These are phyloP conservation scores for Reticulascus tulasneorum DNA, from an alignment of 2,329 filamentous ascomycete genomes.

Conservation along the genomic window DNA sequence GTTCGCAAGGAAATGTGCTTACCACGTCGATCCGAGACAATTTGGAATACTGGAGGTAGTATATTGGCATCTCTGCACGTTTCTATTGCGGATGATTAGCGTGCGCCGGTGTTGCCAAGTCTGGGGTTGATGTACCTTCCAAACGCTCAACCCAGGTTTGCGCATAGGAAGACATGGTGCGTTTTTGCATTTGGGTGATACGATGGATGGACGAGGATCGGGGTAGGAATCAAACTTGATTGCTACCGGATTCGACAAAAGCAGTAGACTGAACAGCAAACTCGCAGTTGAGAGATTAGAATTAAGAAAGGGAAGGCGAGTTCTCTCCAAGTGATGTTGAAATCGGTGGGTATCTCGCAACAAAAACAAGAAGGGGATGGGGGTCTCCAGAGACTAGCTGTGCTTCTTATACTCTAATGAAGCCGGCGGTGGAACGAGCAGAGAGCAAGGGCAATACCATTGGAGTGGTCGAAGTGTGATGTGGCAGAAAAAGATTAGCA, in stretches of 20 bases:
- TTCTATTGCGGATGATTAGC: conserved; percentile 34
- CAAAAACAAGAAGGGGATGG: background rate
- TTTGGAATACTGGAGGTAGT: conserved; percentile 58
- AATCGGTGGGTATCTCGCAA: conserved; percentile 2
- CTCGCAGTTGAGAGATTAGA: too few species aligned
- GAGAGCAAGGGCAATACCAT: conserved; percentile 11
- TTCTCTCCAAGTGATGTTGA: background rate
- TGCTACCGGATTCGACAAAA: too few species aligned
- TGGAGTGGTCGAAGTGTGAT: conserved; percentile 12
- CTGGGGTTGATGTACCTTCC: conserved; percentile 38
- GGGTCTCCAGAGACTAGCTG: conserved; percentile 4
- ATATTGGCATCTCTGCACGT: conserved; percentile 53
- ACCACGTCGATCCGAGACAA: conserved; percentile 74
- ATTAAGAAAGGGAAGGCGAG: too few species aligned
- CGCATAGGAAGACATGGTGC: conserved; percentile 11
- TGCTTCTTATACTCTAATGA: conserved; percentile 13
- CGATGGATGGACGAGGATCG: too few species aligned
- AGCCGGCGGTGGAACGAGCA: conserved; percentile 7
- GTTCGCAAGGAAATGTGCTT: conserved; percentile 21
- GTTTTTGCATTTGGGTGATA: too few species aligned
- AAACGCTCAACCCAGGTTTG: conserved; percentile 53
- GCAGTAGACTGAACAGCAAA: too few species aligned
- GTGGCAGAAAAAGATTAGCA: conserved; percentile 14
- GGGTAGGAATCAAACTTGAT: too few species aligned
- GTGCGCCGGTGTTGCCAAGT: background rate